phyloP scores from a whole-genome alignment of 2,329 filamentous ascomycete genomes.

The Fusarium subtropicale region DNA sequence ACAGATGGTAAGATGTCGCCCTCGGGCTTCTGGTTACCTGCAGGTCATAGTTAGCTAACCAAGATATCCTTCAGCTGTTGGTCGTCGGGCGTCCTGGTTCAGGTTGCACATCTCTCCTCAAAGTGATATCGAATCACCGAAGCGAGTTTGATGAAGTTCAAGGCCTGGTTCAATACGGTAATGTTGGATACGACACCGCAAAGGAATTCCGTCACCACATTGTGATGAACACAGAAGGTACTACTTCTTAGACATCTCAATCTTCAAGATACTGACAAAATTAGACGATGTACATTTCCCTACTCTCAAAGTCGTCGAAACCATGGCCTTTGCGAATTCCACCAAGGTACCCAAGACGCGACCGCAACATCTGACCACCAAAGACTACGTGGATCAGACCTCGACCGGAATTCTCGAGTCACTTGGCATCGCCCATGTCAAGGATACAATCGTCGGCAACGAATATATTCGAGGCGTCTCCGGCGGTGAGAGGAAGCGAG shows the following conservation, averaged over 20 bases:
- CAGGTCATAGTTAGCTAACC: background rate
- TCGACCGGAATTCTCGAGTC: background rate
- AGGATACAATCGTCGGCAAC: background rate
- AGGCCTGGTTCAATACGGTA: background rate
- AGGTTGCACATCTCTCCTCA: background rate
- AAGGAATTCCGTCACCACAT: background rate
- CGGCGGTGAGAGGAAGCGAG: background rate
- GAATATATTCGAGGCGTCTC: background rate
- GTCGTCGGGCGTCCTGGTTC: background rate
- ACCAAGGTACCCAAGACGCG: background rate
- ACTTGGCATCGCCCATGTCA: background rate
- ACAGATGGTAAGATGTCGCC: background rate
- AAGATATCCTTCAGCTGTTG: background rate
- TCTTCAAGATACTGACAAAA: fast-evolving
- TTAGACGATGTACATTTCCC: background rate
- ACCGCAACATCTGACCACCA: background rate
- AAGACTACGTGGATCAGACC: background rate
- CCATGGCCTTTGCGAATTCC: background rate
- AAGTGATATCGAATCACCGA: background rate
- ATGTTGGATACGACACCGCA: background rate
- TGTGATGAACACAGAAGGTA: background rate
- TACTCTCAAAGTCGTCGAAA: background rate
- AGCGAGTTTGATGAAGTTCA: background rate
- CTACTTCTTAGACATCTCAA: fast-evolving
- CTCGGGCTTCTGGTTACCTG: too few species aligned